Conservation (phyloP, 495 filamentous ascomycete genomes). For the Xylaria bambusicola region DNA sequence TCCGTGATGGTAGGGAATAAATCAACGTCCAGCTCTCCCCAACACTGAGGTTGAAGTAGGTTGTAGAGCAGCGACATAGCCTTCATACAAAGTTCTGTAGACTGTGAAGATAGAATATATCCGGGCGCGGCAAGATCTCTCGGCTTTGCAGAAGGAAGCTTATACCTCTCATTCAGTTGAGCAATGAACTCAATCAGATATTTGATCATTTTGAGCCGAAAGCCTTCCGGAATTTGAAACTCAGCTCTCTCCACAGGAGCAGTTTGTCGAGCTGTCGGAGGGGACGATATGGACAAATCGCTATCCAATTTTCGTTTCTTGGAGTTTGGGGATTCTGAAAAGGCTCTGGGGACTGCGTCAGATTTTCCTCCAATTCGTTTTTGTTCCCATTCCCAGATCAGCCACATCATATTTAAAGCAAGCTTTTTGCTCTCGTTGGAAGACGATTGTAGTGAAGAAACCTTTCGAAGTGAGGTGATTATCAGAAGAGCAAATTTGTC, state of each 20-base stretch:
- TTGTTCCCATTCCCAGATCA: conserved; percentile 94
- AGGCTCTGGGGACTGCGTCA: conserved; percentile 42
- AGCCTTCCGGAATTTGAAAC: conserved; percentile 64
- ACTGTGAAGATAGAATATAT: conserved; percentile 50
- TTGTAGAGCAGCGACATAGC: conserved; percentile 80
- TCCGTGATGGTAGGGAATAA: conserved; percentile 89
- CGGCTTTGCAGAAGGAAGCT: conserved; percentile 65
- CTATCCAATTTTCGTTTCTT: conserved; percentile 75
- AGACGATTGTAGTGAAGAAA: conserved; percentile 78
- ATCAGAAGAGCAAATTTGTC: conserved; percentile 89
- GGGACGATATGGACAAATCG: conserved; percentile 46
- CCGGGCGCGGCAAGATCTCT: conserved; percentile 54
- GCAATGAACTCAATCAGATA: conserved; percentile 95
- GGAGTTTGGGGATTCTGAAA: conserved; percentile 68
- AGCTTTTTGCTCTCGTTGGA: conserved; percentile 93
- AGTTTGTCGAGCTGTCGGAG: conserved; percentile 47
- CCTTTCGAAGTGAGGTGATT: conserved; percentile 84
- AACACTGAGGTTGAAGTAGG: conserved; percentile 83
- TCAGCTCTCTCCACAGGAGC: conserved; percentile 60
- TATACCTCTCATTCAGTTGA: conserved; percentile 79
- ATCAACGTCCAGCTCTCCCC: conserved; percentile 90
- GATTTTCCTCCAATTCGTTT: conserved; percentile 63
- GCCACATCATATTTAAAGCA: conserved; percentile 81
- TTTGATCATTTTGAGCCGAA: conserved; percentile 78
- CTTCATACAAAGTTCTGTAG: conserved; percentile 80